Evolutionary conservation across 176 grass and related monocot genomes (phyloP).

Genomic region (Tillandsia fasciculata): DNA sequence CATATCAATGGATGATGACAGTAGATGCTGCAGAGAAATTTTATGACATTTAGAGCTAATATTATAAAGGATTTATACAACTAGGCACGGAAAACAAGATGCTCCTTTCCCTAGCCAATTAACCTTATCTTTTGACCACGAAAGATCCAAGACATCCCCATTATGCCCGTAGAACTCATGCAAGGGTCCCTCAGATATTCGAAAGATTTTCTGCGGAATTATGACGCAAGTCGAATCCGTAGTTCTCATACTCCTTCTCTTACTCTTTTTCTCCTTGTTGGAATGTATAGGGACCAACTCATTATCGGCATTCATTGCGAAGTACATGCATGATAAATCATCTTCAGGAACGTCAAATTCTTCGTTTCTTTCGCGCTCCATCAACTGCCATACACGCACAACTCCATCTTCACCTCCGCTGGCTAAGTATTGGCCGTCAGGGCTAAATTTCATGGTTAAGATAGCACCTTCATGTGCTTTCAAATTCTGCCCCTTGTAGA

Average conservation of each 20-base stretch:
- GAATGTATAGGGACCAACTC: slow-evolving; percentile 39
- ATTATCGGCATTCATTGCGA: slow-evolving; percentile 53
- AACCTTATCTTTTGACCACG: slow-evolving; percentile 80
- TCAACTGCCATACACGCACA: slow-evolving; percentile 63
- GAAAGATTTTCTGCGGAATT: slow-evolving; percentile 59
- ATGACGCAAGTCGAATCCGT: slow-evolving; percentile 57
- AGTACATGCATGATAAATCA: slow-evolving; percentile 69
- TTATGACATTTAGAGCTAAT: no score
- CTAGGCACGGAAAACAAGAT: neutral
- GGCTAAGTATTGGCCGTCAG: slow-evolving; percentile 55
- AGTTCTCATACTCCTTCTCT: slow-evolving; percentile 31
- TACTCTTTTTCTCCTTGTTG: slow-evolving; percentile 42
- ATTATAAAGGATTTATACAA: neutral
- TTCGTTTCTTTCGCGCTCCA: slow-evolving; percentile 38
- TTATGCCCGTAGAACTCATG: slow-evolving; percentile 65
- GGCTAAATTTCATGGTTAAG: slow-evolving; percentile 77
- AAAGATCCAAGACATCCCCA: slow-evolving; percentile 72
- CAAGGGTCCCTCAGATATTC: slow-evolving; percentile 43
- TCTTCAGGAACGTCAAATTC: slow-evolving; percentile 32
- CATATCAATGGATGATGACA: slow-evolving; percentile 76
- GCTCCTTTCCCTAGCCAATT: slow-evolving; percentile 17
- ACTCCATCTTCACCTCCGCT: slow-evolving; percentile 78
- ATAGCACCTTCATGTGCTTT: slow-evolving; percentile 66
- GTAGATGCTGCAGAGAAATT: slow-evolving; percentile 41
- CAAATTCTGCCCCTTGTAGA: slow-evolving; percentile 70